Conservation (phyloP, 164 flowering plant species). For the Santalum album region DNA sequence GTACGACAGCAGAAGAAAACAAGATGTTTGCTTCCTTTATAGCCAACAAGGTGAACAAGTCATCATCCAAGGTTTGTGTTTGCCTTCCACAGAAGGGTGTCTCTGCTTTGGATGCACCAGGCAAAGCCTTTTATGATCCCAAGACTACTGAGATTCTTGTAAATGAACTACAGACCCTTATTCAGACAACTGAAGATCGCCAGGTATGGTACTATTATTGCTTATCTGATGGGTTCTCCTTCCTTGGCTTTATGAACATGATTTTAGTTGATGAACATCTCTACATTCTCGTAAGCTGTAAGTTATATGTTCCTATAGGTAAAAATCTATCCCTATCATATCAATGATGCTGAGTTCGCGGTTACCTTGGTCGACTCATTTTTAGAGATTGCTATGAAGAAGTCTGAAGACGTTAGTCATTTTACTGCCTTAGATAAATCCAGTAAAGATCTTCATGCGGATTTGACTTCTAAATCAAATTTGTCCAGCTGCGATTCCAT, state of each 20-base stretch:
- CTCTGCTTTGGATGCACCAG: conserved; percentile 91
- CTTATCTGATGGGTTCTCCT: conserved; percentile 1
- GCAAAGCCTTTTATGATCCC: conserved; percentile 79
- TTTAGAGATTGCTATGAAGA: conserved; percentile 42
- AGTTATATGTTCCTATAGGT: conserved; percentile 36
- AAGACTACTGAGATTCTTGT: conserved; percentile 57
- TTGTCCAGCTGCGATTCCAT: conserved; percentile 16
- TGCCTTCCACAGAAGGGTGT: conserved; percentile 84
- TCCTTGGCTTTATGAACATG: neutral
- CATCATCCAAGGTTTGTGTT: conserved; percentile 56
- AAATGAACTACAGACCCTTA: conserved; percentile 52
- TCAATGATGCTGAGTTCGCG: conserved; percentile 81
- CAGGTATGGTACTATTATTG: conserved; percentile 61
- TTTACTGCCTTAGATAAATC: conserved; percentile 11
- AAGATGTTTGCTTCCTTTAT: conserved; percentile 75
- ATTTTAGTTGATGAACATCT: neutral
- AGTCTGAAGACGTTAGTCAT: conserved; percentile 11
- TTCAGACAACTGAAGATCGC: conserved; percentile 51
- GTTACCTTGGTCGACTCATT: conserved; percentile 66
- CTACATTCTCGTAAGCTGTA: conserved; percentile 7
- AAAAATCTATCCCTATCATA: conserved; percentile 56
- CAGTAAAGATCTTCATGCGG: conserved; percentile 23
- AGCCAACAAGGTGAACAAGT: conserved; percentile 69
- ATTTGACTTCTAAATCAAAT: conserved; percentile 8
- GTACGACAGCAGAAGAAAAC: conserved; percentile 80